Base-by-base conservation (phyloP, 2,329 filamentous ascomycete species). In the Scedosporium apiospermum region DNA sequence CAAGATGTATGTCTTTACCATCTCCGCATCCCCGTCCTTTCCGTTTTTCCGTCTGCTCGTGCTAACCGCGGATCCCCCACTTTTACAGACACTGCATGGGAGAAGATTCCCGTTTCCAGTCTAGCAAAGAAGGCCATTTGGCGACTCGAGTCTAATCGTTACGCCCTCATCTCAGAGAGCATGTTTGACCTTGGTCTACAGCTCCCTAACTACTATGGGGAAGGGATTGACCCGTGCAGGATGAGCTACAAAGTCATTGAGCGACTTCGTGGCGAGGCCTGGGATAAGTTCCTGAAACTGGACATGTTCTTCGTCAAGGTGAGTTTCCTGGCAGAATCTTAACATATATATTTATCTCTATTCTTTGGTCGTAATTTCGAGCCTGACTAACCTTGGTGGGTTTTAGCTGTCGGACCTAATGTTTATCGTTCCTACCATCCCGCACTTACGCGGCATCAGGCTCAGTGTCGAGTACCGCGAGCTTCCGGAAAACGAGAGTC, bases 281-380 rank as follows among this genome's bases (percentile, higher is more conserved):
- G 77, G 73, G 76, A 81, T 62, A 78, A 76, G 67, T 86, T 87
- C 70, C 72, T 78, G 64, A 77, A 78, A 18, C 80, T 82, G 69
- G 82, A 88, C 66, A 79, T 88, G 78, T 88, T 88, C 70, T 88
- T 88, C 68, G 81, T 88, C 65, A 88, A 86, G 78, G 84, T 87
- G 73, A 65, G 76, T 65, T 65, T 21, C 55, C 14, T 34, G 6
- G 3, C 58, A 12, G 34, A 46, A 51, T n/a, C 27, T 14, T 55
- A 18, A 23, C 18, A 49, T 21, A 41, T 21, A 5, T 18, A 27
- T 16, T 16, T 2, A 60, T 34, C 12, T 38, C 34, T 23, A 4
- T 18, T 30, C 12, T 21, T 42, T 42, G 4, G 12, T 14, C 41
- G 44, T 7, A 7, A n/a, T 49, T 49, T 23, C 44, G 30, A 41